A percentile compares a stretch with the other conserved stretches of the same genome.
These are phyloP conservation scores for Echium plantagineum DNA, from an alignment of 257 asterid genomes.

Conservation along the genomic window DNA sequence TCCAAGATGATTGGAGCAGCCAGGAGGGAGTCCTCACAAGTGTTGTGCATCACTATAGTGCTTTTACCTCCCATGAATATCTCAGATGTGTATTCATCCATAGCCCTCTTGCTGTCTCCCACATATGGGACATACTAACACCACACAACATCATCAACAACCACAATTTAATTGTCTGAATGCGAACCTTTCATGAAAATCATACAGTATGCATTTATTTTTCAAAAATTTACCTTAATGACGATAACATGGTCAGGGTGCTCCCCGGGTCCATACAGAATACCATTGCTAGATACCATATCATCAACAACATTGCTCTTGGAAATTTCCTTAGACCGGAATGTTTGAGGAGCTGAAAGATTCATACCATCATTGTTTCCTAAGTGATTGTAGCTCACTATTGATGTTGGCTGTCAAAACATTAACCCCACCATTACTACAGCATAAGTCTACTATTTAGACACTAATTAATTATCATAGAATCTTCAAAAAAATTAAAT, in stretches of 20 bases:
- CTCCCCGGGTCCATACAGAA: conserved; percentile 90
- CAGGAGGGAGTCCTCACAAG: conserved; percentile 92
- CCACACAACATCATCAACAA: conserved; percentile 3
- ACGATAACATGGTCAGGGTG: conserved; percentile 98
- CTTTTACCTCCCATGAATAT: conserved; percentile 94
- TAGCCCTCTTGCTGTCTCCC: conserved; percentile 97
- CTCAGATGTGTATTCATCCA: conserved; percentile 99
- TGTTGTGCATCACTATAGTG: conserved; percentile 90
- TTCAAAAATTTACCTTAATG: conserved; percentile 45
- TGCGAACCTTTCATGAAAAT: neutral
- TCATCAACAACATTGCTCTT: conserved; percentile 97
- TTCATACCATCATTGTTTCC: conserved; percentile 99
- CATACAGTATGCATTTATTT: neutral
- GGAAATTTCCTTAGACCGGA: conserved; percentile 95
- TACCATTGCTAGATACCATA: conserved; percentile 96
- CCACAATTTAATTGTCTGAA: neutral
- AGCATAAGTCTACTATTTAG: neutral
- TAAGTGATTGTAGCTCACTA: conserved; percentile 94
- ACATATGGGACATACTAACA: conserved; percentile 85
- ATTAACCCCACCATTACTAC: conserved; percentile 3
- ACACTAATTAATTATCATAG: neutral
- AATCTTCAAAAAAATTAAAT: no score
- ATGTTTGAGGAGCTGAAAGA: conserved; percentile 91
- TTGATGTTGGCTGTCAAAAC: conserved; percentile 72
- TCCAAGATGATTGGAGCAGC: conserved; percentile 96